Evolutionary conservation across 371 early-diverging fungal species (phyloP).

Genomic region (Funneliformis caledonium): DNA sequence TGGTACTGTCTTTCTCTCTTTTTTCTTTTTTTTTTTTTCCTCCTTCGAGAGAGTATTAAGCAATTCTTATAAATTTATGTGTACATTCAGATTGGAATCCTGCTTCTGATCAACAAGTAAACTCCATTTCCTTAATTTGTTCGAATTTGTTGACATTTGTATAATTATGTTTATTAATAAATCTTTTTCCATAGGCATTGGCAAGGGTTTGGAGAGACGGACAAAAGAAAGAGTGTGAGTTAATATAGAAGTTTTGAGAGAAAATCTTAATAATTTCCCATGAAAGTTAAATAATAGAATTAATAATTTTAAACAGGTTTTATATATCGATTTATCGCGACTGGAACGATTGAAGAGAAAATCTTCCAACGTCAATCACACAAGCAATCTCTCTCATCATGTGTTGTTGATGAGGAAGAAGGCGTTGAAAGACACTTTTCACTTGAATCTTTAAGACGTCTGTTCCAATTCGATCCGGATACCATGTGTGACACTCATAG

Average conservation of each 20-base stretch:
- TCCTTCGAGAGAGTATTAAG: neutral
- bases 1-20: constrained; percentile 50
- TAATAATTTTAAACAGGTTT: constrained; percentile 66
- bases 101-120: constrained; percentile 52
- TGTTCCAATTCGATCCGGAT: constrained; percentile 79
- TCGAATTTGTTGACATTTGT: neutral
- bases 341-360: constrained; percentile 98
- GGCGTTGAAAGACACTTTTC: constrained; percentile 94
- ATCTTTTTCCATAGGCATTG: constrained; percentile 76
- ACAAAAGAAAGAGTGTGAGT: constrained; percentile 84
- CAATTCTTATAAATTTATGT: neutral
- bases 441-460: constrained; percentile 82
- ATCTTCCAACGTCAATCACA: constrained; percentile 95
- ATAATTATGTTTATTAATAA: constrained; percentile 33
- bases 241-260: neutral
- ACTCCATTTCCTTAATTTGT: neutral
- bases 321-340: constrained; percentile 94
- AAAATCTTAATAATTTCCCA: neutral
- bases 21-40: constrained; percentile 15
- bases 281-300: neutral
- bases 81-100: constrained; percentile 75
- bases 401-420: constrained; percentile 93
- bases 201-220: constrained; percentile 98
- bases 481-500: constrained; percentile 94
- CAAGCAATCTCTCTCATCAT: constrained; percentile 86